Conservation (phyloP, 495 filamentous ascomycete genomes). For the Neurospora sp. region DNA sequence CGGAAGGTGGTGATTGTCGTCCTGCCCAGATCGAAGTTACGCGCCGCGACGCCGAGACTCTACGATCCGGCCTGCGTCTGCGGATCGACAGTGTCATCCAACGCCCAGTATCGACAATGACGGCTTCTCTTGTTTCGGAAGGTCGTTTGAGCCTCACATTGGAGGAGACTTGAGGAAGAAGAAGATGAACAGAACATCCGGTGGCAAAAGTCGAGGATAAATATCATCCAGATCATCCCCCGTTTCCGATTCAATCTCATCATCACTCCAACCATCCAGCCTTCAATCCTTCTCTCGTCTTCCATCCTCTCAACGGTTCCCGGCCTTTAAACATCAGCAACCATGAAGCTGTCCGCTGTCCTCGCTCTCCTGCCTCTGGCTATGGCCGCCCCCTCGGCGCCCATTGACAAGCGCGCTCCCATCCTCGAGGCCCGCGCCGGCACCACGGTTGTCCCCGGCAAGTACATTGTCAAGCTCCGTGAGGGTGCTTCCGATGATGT, state of each 20-base stretch:
- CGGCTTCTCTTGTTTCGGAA: background rate
- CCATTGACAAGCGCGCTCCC: constrained; percentile 7
- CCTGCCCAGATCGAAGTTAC: background rate
- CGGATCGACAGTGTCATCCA: background rate
- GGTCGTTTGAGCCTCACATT: background rate
- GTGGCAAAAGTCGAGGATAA: background rate
- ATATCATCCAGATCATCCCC: background rate
- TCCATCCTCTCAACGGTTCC: background rate
- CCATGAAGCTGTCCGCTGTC: constrained; percentile 6
- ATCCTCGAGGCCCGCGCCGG: constrained; percentile 5
- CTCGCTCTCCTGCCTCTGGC: constrained; percentile 15
- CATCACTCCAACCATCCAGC: background rate
- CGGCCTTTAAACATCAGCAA: background rate
- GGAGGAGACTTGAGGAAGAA: background rate
- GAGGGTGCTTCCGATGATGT: constrained; percentile 24
- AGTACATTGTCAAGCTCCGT: constrained; percentile 50
- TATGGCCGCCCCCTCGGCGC: constrained; percentile 10
- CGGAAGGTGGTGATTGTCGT: background rate
- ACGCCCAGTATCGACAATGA: background rate
- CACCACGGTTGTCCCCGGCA: constrained; percentile 30
- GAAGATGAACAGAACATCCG: background rate
- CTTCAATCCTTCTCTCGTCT: background rate
- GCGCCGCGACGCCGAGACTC: background rate
- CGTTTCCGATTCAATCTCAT: background rate
- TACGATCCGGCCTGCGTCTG: background rate